phyloP scores from a whole-genome alignment of 2,329 filamentous ascomycete species.

The Colletotrichum scovillei region DNA sequence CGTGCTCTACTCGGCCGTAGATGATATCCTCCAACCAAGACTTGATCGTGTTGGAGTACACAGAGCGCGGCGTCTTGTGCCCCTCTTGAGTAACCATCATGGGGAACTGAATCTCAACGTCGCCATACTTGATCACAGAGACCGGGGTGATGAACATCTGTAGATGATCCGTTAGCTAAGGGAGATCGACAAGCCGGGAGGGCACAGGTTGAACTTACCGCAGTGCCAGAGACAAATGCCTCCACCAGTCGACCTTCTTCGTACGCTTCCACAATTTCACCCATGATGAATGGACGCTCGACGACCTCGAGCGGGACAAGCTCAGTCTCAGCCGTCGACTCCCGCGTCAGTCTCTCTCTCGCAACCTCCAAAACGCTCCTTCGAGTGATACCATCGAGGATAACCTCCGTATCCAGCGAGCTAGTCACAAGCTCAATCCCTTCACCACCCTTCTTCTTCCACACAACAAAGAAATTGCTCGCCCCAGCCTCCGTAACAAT shows the following conservation, averaged over 20 bases:
- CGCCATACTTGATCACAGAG: conserved; percentile 74
- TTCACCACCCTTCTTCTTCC: conserved; percentile 55
- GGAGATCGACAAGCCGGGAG: neutral
- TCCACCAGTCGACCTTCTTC: conserved; percentile 83
- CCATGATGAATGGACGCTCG: conserved; percentile 85
- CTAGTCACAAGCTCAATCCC: conserved; percentile 82
- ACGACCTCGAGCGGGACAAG: conserved; percentile 62
- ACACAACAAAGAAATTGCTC: conserved; percentile 72
- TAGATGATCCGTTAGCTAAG: conserved; percentile 30
- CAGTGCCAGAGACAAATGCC: conserved; percentile 88
- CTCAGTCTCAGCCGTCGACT: conserved; percentile 54
- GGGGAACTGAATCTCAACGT: conserved; percentile 71
- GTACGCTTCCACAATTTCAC: conserved; percentile 79
- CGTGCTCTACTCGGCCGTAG: conserved; percentile 75
- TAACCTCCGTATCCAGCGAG: conserved; percentile 82
- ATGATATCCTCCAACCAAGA: conserved; percentile 77
- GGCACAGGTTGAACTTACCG: conserved; percentile 63
- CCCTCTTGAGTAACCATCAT: conserved; percentile 58
- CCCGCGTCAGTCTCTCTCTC: conserved; percentile 67
- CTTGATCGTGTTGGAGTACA: conserved; percentile 71
- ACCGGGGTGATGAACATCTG: conserved; percentile 79
- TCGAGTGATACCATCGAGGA: conserved; percentile 87
- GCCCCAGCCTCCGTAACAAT: conserved; percentile 71
- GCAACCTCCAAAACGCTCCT: conserved; percentile 82
- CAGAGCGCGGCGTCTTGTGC: conserved; percentile 21